Evolutionary conservation across 169 alveolate species (phyloP).

Genomic region (Plasmodium yoelii): DNA sequence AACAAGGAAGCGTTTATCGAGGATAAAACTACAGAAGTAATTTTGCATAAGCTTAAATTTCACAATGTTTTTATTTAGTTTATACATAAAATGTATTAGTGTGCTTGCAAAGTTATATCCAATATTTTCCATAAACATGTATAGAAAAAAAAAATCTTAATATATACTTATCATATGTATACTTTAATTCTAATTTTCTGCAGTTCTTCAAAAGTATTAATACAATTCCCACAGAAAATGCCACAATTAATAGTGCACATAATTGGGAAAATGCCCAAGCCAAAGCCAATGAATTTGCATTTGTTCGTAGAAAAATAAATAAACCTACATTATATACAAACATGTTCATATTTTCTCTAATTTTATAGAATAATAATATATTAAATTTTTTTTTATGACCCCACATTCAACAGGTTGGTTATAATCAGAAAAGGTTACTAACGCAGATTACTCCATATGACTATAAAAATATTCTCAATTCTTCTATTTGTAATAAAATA

Average conservation of each 20-base stretch:
- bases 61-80: too few species aligned
- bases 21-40: conserved; percentile 65
- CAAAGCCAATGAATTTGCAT: conserved; percentile 68
- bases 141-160: too few species aligned
- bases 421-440: conserved; percentile 58
- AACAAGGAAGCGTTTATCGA: conserved; percentile 47
- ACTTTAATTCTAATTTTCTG: too few species aligned
- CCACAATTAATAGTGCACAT: background rate
- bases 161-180: too few species aligned
- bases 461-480: conserved; percentile 38
- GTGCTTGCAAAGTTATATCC: too few species aligned
- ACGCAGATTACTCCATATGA: conserved; percentile 75
- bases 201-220: conserved; percentile 30
- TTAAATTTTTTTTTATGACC: background rate
- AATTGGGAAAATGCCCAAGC: conserved; percentile 33
- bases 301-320: conserved; percentile 25
- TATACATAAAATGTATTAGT: too few species aligned
- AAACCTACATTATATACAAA: background rate
- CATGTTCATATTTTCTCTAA: background rate
- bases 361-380: background rate
- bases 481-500: conserved; percentile 34
- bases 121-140: too few species aligned
- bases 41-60: background rate
- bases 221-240: background rate
- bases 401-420: conserved; percentile 43